Evolutionary conservation across 805 yeast genomes (phyloP).

Genomic region (Candida verbasci): DNA sequence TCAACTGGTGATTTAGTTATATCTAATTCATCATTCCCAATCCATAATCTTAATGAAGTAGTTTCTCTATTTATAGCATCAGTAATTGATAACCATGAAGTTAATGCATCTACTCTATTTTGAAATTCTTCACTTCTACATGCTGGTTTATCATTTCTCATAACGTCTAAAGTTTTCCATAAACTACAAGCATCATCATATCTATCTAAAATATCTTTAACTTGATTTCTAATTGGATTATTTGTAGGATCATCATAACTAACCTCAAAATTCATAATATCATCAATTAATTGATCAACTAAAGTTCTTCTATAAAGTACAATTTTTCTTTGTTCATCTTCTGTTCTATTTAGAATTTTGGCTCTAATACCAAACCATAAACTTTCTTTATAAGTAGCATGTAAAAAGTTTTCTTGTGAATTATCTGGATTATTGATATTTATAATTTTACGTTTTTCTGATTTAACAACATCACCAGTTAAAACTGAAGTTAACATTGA

Average conservation of each 20-base stretch:
- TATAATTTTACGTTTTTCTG: constrained; percentile 78
- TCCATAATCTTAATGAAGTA: constrained; percentile 66
- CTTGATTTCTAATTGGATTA: constrained; percentile 39
- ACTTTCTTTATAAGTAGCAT: constrained; percentile 60
- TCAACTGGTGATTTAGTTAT: constrained; percentile 39
- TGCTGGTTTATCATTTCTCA: constrained; percentile 74
- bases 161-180: constrained; percentile 76
- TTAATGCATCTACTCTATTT: constrained; percentile 66
- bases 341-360: constrained; percentile 72
- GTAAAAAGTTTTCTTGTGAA: constrained; percentile 44
- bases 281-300: constrained; percentile 70
- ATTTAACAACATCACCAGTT: constrained; percentile 90
- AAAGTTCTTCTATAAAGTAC: constrained; percentile 65
- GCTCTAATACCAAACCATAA: constrained; percentile 88
- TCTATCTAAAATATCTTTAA: constrained; percentile 51
- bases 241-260: constrained; percentile 32
- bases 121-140: constrained; percentile 62
- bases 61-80: constrained; percentile 63
- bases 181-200: constrained; percentile 66
- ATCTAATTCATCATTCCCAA: constrained; percentile 77
- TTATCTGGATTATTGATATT: constrained; percentile 39
- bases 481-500: constrained; percentile 85
- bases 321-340: constrained; percentile 70
- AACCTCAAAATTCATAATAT: constrained; percentile 60
- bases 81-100: constrained; percentile 78